Conservation (phyloP, 139 green algal species). For the Astrephomene gubernaculifera region DNA sequence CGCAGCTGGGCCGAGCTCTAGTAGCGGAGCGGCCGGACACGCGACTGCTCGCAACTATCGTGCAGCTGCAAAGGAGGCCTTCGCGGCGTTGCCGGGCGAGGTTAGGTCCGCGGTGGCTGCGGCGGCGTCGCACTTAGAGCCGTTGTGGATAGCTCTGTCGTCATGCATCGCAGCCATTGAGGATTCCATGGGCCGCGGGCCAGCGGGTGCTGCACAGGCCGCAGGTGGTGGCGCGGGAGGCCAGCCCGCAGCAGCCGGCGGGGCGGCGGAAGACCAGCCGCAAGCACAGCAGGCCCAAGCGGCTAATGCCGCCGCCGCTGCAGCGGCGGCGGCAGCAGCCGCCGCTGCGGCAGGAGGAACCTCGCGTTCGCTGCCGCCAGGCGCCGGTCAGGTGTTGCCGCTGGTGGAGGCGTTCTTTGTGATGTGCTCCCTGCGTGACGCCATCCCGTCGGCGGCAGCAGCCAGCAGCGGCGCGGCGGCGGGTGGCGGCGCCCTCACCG, state of each 20-base stretch:
- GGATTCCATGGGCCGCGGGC: conserved; percentile 31
- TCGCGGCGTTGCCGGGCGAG: conserved; percentile 2
- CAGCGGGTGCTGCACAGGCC: neutral
- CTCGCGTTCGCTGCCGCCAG: conserved; percentile 76
- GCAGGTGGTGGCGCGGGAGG: too few relatives aligned
- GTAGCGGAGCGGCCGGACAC: neutral
- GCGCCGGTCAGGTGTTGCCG: conserved; percentile 82
- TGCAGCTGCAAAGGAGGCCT: neutral
- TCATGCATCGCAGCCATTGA: conserved; percentile 62
- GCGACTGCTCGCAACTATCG: neutral
- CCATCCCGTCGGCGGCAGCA: conserved; percentile 48
- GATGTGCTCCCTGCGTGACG: conserved; percentile 69
- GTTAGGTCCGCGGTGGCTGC: neutral
- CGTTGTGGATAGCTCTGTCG: conserved; percentile 71
- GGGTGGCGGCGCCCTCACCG: conserved; percentile 2
- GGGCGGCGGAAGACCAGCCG: too few relatives aligned
- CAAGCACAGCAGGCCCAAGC: neutral
- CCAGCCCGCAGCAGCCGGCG: too few relatives aligned
- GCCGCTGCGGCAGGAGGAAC: conserved; percentile 28
- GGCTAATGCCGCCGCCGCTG: neutral
- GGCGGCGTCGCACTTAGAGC: conserved; percentile 42
- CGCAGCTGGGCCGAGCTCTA: neutral
- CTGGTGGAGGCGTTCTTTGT: conserved; percentile 96
- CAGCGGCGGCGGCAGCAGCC: conserved; percentile 32
- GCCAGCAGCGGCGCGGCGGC: neutral